These are phyloP conservation scores for Diaporthe caulivora DNA, from an alignment of 2,329 filamentous ascomycete species.

Conservation along the genomic window DNA sequence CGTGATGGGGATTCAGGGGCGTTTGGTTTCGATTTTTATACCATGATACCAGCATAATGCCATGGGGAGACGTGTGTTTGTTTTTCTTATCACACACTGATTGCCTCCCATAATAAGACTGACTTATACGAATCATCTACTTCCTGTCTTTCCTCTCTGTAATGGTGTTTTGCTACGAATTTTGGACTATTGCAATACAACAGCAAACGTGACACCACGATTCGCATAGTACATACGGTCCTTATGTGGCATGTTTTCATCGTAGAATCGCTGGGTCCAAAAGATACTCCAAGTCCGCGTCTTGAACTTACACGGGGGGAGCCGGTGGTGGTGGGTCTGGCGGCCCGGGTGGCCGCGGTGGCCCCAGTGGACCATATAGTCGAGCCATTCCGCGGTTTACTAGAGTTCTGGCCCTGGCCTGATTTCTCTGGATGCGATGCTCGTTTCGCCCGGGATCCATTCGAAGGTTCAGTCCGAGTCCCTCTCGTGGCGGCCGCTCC, in stretches of 20 bases:
- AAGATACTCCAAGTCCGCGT: too few species aligned
- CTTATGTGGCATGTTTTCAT: too few species aligned
- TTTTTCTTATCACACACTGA: not conserved
- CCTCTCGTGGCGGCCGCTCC: too few species aligned
- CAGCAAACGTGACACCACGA: too few species aligned
- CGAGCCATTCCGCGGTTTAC: not conserved
- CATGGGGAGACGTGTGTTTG: not conserved
- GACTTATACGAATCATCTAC: not conserved
- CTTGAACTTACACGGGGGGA: not conserved
- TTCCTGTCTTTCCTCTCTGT: not conserved
- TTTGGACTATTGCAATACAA: too few species aligned
- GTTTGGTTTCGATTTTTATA: conserved; percentile 31
- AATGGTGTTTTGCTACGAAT: not conserved
- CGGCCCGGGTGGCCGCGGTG: too few species aligned
- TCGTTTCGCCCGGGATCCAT: not conserved
- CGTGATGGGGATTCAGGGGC: not conserved
- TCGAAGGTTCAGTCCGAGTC: not conserved
- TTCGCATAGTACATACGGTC: too few species aligned
- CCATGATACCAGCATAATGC: conserved; percentile 34
- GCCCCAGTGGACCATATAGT: too few species aligned
- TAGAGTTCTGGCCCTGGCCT: not conserved
- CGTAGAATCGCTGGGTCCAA: not conserved
- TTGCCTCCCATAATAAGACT: not conserved
- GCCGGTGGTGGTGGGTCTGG: too few species aligned
- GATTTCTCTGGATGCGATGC: too few species aligned